phyloP scores from a whole-genome alignment of 1,284 basidiomycete species.

The Naganishia albida region DNA sequence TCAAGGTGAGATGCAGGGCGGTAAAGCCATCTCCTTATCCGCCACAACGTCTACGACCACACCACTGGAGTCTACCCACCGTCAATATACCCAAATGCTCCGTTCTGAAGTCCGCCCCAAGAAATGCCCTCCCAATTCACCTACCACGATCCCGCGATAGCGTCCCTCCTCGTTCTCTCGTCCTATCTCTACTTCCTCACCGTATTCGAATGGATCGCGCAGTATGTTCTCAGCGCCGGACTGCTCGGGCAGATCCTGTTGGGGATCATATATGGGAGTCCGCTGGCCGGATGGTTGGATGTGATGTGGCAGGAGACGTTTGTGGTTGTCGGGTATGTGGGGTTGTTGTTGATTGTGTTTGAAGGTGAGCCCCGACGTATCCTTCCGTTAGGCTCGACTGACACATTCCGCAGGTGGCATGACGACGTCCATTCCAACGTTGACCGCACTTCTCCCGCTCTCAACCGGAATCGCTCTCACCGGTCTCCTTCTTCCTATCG shows the following conservation, averaged over 20 bases:
- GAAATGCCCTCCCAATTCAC: constrained; percentile 43
- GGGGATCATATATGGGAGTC: constrained; percentile 59
- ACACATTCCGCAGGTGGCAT: constrained; percentile 55
- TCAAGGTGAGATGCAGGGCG: no score
- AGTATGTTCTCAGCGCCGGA: constrained; percentile 47
- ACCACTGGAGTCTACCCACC: background rate
- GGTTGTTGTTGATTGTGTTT: constrained; percentile 61
- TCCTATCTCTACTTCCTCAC: constrained; percentile 55
- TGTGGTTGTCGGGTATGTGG: constrained; percentile 58
- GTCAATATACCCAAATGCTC: background rate
- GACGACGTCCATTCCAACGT: constrained; percentile 52
- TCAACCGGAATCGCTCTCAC: constrained; percentile 56
- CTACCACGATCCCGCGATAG: constrained; percentile 48
- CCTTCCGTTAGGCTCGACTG: background rate
- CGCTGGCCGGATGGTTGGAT: constrained; percentile 56
- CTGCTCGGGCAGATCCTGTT: constrained; percentile 58
- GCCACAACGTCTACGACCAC: background rate
- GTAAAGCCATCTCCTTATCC: background rate
- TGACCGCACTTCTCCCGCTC: constrained; percentile 55
- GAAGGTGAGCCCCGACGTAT: constrained; percentile 51
- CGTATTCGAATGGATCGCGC: constrained; percentile 43
- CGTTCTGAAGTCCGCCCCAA: constrained; percentile 7
- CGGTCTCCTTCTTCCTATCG: constrained; percentile 59
- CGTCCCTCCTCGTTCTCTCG: constrained; percentile 47
- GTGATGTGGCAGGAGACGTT: constrained; percentile 55